These are phyloP conservation scores for Papilionanthe hybrid DNA, from an alignment of 116 monocot species.

Conservation along the genomic window DNA sequence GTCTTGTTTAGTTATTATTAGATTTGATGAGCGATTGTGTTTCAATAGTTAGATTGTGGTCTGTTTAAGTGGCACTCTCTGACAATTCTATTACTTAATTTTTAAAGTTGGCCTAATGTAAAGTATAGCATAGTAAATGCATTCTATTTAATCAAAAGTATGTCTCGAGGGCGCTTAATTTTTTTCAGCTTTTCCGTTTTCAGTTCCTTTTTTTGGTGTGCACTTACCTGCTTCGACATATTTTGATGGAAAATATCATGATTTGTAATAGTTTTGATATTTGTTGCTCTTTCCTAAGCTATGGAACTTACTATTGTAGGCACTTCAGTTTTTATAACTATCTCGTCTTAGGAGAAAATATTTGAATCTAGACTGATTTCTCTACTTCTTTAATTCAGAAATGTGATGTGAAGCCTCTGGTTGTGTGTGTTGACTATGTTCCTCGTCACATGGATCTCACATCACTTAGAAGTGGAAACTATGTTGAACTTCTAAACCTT, in stretches of 20 bases:
- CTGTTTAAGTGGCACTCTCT: background rate
- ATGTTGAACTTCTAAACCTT: conserved; percentile 87
- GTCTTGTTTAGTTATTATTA: background rate
- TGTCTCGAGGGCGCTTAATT: background rate
- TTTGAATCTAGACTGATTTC: conserved; percentile 5
- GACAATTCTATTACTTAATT: background rate
- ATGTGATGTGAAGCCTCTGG: conserved; percentile 71
- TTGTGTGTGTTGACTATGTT: conserved; percentile 85
- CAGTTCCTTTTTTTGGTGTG: background rate
- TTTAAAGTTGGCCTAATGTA: background rate
- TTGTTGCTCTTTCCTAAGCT: background rate
- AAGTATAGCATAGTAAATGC: background rate
- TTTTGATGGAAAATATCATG: background rate
- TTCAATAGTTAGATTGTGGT: background rate
- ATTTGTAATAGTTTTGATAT: background rate
- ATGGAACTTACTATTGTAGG: background rate
- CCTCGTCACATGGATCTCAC: conserved; percentile 83
- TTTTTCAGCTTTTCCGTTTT: background rate
- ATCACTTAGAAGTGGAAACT: conserved; percentile 77
- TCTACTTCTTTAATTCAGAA: conserved; percentile 46
- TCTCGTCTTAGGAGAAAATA: background rate
- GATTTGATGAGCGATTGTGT: background rate
- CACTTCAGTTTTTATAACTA: background rate
- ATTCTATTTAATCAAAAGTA: background rate
- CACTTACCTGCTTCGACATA: background rate